Base-by-base conservation (phyloP, 768 basidiomycete species). In the Boletus edulis region DNA sequence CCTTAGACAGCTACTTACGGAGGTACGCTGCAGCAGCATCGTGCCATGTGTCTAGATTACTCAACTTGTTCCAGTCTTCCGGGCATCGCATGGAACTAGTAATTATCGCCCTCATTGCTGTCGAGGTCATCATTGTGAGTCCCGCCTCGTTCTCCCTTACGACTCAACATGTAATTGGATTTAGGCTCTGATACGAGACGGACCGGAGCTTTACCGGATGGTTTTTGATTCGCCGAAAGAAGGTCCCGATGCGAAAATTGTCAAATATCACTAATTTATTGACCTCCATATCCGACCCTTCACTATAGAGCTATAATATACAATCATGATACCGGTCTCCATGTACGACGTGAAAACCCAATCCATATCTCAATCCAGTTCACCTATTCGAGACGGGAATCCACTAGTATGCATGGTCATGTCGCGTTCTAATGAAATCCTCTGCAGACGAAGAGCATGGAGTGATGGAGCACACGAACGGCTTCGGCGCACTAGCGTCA, bases 1-100 rank as follows among this genome's bases (percentile, higher is more conserved):
- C 9, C 77, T 98, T 40, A 79, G 94, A 46, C 93, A 96, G 57
- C 75, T 98, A 13, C 76, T 97, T 29, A 94, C 93, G 0, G 93
- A 95, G 78, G 93, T 71, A 56, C 29, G 57, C 11, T 6, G 22
- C 24, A 24, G 5, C 20, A 8, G 50, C 11, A 14, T 52, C 32
- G 14, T 37, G 11, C 12, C 31, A 1, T 17, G n/a, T 20, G n/a
- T 20, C 6, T 27, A 35, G 37, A 8, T 18, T 41, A 17, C 48
- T 57, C 20, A 54, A 29, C 17, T 11, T 47, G 46, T 57, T 11
- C n/a, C 62, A 96, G 91, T 91, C 92, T 4, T 91, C 90, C 5
- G 83, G 81, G 3, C 92, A 97, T 65, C 85, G 89, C 3, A 94
- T 98, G 89, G 96, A 98, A 72, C 76, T 96, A 5, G 89, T 98